Evolutionary conservation across 179 eudicot genomes (phyloP), one percentile per base, ranked within the genome.

Genomic region (Gypsophila paniculata): DNA sequence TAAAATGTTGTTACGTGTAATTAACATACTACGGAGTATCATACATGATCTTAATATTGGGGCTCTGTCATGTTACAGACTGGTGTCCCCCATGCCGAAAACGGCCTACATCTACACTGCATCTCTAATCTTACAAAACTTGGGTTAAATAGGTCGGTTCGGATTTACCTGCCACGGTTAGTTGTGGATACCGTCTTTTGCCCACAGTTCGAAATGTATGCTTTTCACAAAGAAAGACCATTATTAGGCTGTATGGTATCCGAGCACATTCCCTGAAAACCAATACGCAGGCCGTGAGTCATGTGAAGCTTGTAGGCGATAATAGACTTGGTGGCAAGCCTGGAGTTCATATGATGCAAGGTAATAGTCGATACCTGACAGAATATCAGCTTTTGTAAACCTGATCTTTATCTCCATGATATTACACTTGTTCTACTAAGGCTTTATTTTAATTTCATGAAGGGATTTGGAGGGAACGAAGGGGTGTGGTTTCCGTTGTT

Each of bases 101-200:
- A 69, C 52, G 39, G 57, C 73, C 82, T 74, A 78, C 49, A 55
- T 34, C 76, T 75, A 71, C 62, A 42, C 14, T 71, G 65, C 61
- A 59, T 8, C 22, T 61, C 70, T 75, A 55, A 51, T 64, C n/a
- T 65, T 70, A 74, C 71, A 70, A 78, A 74, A 59, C 71, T 70
- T 57, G 34, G 34, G 34, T 29, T 29, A 29, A 29, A 29, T 29
- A 61, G 64, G 29, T 65, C 25, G 22, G 52, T 48, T 69, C 22
- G 15, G 60, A 34, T 46, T 68, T 49, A 60, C 61, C 68, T 69
- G 36, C 54, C 55, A 46, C 23, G 19, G 55, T 19, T 64, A 55
- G 8, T 54, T 54, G 34, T 29, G 34, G 34, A 29, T 29, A 14
- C 55, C 26, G 5, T 71, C 42, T 42, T 58, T 39, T 6, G 18